Evolutionary conservation across 73 alveolate species (phyloP).

Genomic region (Paramecium octaurelia): DNA sequence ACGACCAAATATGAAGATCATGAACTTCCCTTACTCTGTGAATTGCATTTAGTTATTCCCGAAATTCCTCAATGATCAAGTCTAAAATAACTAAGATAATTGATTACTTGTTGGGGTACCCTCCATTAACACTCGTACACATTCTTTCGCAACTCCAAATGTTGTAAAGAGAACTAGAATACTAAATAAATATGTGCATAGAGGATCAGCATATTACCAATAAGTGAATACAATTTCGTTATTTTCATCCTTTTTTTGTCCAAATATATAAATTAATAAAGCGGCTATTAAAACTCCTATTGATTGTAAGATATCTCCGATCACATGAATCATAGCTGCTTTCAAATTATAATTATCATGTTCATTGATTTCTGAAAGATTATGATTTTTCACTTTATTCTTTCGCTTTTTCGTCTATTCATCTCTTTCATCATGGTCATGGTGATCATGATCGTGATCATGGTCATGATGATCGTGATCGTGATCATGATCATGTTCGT

Average conservation of each 20-base stretch:
- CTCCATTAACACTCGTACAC: conserved; percentile 85
- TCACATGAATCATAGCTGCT: conserved; percentile 86
- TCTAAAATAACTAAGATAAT: not conserved
- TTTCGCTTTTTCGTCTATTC: not conserved
- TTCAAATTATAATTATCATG: conserved; percentile 75
- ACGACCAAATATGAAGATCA: conserved; percentile 91
- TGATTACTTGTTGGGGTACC: conserved; percentile 72
- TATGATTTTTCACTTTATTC: conserved; percentile 32
- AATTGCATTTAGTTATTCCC: conserved; percentile 17
- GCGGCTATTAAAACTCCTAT: conserved; percentile 93
- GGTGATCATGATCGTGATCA: conserved; percentile 45
- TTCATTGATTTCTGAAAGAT: conserved; percentile 30
- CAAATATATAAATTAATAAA: conserved; percentile 69
- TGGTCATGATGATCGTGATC: conserved; percentile 53
- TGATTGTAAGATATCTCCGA: conserved; percentile 88
- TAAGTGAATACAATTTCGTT: conserved; percentile 17
- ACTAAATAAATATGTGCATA: conserved; percentile 88
- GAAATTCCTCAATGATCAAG: conserved; percentile 31
- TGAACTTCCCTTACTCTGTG: conserved; percentile 78
- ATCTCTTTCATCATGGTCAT: not conserved
- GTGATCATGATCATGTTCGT: conserved; percentile 57
- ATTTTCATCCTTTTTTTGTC: conserved; percentile 15
- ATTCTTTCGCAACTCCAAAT: conserved; percentile 79
- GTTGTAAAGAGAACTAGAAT: conserved; percentile 87
- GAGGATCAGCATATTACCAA: conserved; percentile 78